Percentiles rank a stretch among this genome's conserved stretches.
These are phyloP conservation scores for Nigrospora oryzae DNA, from an alignment of 2,329 filamentous ascomycete genomes.

Conservation along the genomic window DNA sequence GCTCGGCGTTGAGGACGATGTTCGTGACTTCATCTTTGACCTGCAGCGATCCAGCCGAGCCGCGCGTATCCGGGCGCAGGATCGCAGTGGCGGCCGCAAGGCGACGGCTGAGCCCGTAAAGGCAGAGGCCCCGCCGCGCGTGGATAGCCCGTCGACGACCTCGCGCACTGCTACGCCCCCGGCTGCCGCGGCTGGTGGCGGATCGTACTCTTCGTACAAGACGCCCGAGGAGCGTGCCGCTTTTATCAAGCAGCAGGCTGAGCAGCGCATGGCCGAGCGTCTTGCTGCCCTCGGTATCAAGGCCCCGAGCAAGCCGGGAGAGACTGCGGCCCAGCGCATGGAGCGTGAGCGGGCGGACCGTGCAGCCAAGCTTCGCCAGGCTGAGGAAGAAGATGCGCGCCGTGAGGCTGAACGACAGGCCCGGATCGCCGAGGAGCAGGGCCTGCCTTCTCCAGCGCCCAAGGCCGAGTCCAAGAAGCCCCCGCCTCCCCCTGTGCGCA, in stretches of 20 bases:
- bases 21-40: constrained; percentile 97
- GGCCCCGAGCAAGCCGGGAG: constrained; percentile 67
- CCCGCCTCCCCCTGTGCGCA: constrained; percentile 71
- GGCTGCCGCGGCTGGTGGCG: constrained; percentile 39
- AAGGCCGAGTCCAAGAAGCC: constrained; percentile 53
- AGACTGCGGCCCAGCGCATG: constrained; percentile 73
- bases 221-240: constrained; percentile 90
- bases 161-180: constrained; percentile 45
- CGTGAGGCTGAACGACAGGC: constrained; percentile 82
- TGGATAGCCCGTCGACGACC: constrained; percentile 45
- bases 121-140: constrained; percentile 36
- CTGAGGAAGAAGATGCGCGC: constrained; percentile 87
- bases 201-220: constrained; percentile 74
- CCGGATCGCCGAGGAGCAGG: constrained; percentile 71
- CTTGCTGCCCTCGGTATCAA: constrained; percentile 90
- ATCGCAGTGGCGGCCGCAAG: constrained; percentile 35
- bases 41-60: constrained; percentile 79
- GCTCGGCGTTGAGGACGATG: constrained; percentile 90
- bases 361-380: constrained; percentile 77
- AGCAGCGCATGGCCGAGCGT: constrained; percentile 93
- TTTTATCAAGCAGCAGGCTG: constrained; percentile 94
- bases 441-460: constrained; percentile 47
- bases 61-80: constrained; percentile 56
- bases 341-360: constrained; percentile 85
- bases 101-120: constrained; percentile 33